Base-by-base conservation (phyloP, 331 rosid species). In the Malus hybrid region DNA sequence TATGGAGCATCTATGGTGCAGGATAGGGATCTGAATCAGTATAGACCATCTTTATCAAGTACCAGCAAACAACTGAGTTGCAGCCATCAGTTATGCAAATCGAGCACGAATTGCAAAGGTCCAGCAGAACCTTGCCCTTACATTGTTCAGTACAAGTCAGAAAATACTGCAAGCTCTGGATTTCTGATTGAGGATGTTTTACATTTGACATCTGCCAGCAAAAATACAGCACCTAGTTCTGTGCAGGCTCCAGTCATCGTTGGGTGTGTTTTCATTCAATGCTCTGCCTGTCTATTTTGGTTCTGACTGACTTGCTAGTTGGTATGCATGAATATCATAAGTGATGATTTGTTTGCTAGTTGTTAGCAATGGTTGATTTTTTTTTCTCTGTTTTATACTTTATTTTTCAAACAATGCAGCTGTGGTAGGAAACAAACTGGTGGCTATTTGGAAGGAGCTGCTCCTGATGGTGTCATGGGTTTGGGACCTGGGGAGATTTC, bases 1-100 rank as follows among this genome's bases (percentile, higher is more conserved):
- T 84, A 77, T 84, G 97, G 98, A 93, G 98, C 93, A 93, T 93
- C 88, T 91, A 90, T 90, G 87, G 87, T 93, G 98, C 98, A 93
- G 98, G 98, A 91, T 86, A 91, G 87, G 87, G 98, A 93, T 83
- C 81, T 93, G 75, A 91, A 87, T 50, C 91, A 93, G 87, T 93
- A 88, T 86, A 85, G 87, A 77, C 95, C 98, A 6, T 82, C 97
- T 79, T 81, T 78, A 39, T 93, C 98, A 39, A 86, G 69, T 71
- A 84, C 97, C 74, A 90, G 98, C 87, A 88, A 93, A 82, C 90
- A 80, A 76, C 36, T 93, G 52, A 71, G 89, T 73, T 93, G 98
- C 80, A 82, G 95, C 85, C 97, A 91, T 65, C 84, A 48, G 79
- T 85, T 91, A 67, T 93, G 98, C 81, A 88, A 86, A 13, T 75